Conservation (phyloP, 305 asterid genomes). For the Vinca major region DNA sequence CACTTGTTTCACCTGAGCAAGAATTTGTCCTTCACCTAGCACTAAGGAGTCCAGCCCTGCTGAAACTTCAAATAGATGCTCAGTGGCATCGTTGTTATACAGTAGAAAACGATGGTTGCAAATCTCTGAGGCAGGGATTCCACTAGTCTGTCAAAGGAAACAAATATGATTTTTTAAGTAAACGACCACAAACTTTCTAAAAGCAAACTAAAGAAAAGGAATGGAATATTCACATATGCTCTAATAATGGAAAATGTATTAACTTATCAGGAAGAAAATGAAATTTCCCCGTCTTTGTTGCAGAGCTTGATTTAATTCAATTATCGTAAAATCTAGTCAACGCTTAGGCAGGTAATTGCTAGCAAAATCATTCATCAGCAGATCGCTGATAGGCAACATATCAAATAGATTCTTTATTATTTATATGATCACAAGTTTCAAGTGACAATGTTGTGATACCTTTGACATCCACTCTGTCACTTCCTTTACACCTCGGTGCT, state of each 20-base stretch:
- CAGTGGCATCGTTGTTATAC: slow-evolving; percentile 82
- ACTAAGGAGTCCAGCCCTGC: slow-evolving; percentile 95
- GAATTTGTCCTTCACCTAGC: slow-evolving; percentile 93
- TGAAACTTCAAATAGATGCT: slow-evolving; percentile 87
- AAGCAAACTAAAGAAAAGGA: not conserved
- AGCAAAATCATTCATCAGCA: not conserved
- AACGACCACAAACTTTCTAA: not conserved
- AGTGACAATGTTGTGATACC: slow-evolving; percentile 28
- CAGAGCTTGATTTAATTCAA: not conserved
- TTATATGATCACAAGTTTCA: not conserved
- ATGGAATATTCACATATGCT: not conserved
- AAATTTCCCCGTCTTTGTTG: not conserved
- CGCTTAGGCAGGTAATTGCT: not conserved
- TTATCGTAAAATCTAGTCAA: not conserved
- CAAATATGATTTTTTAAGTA: not conserved
- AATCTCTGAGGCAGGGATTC: slow-evolving; percentile 70
- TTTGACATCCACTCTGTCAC: slow-evolving; percentile 99
- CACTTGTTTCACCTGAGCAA: slow-evolving; percentile 94
- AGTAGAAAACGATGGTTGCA: slow-evolving; percentile 85
- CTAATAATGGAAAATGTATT: not conserved
- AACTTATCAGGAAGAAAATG: not conserved
- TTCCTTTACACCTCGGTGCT: slow-evolving; percentile 93
- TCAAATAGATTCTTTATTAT: not conserved
- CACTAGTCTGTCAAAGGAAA: slow-evolving; percentile 65
- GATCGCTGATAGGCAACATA: not conserved